These are phyloP conservation scores for Hortaea sp. DNA, from an alignment of 2,329 filamentous ascomycete genomes.

Conservation along the genomic window DNA sequence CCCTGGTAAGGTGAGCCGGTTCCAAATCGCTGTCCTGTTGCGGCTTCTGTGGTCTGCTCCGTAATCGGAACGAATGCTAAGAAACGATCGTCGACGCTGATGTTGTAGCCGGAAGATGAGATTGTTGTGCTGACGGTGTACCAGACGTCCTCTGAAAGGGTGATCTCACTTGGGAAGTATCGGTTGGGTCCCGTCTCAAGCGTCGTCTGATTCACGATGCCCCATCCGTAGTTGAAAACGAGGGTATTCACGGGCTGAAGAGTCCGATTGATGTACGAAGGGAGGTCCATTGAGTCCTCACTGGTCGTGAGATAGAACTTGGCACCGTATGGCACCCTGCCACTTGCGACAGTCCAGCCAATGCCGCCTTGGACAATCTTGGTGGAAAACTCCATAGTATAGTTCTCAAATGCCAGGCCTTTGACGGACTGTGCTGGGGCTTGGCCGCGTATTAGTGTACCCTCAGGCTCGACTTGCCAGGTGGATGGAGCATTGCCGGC, in stretches of 20 bases:
- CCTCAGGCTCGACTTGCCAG: conserved; percentile 27
- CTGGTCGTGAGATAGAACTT: conserved; percentile 16
- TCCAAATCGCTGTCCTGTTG: conserved; percentile 4
- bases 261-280: conserved; percentile 26
- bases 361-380: conserved; percentile 31
- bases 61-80: conserved; percentile 15
- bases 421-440: conserved; percentile 21
- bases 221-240: conserved; percentile 25
- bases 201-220: conserved; percentile 29
- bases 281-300: conserved; percentile 9
- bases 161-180: conserved; percentile 9
- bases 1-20: conserved; percentile 12
- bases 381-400: conserved; percentile 29
- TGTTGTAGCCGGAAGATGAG: conserved; percentile 16
- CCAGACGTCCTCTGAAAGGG: conserved; percentile 26
- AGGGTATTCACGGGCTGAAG: conserved; percentile 28
- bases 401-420: conserved; percentile 21
- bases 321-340: conserved; percentile 8
- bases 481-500: conserved; percentile 27
- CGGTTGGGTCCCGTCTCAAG: conserved; percentile 19
- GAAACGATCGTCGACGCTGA: conserved; percentile 19
- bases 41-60: conserved; percentile 10
- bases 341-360: conserved; percentile 28
- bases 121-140: conserved; percentile 29
- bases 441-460: conserved; percentile 27